Percentiles rank a stretch among this genome's conserved stretches.
Conservation (phyloP, 176 grass and related monocot genomes). For the Rhynchospora tenuis region DNA sequence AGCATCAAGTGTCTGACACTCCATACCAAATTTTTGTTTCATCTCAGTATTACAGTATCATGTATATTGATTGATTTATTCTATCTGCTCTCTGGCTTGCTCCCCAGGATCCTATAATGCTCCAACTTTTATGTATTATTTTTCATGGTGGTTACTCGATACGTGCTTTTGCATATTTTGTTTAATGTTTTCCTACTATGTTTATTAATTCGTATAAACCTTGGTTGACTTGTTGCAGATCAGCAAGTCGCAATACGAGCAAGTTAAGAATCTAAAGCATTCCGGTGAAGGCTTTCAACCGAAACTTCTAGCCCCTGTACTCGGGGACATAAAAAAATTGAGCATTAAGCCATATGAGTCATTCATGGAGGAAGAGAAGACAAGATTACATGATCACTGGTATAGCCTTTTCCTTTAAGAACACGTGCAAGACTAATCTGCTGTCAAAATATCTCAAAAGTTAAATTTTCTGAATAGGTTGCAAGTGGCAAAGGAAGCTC, state of each 20-base stretch:
- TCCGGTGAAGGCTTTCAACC: constrained; percentile 38
- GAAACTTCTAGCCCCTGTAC: constrained; percentile 26
- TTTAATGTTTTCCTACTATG: not conserved
- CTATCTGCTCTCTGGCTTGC: not conserved
- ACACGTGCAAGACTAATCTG: not conserved
- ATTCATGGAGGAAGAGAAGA: constrained; percentile 34
- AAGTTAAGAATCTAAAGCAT: constrained; percentile 39
- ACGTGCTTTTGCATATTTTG: not conserved
- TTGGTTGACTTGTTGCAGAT: constrained; percentile 28
- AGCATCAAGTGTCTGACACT: not conserved
- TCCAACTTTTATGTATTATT: not conserved
- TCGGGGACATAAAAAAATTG: constrained; percentile 43
- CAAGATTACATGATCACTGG: constrained; percentile 33
- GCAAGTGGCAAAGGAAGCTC: constrained; percentile 35
- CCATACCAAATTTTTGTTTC: not conserved
- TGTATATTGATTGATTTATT: not conserved
- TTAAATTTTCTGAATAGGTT: constrained; percentile 27
- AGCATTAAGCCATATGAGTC: constrained; percentile 29
- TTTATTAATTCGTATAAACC: not conserved
- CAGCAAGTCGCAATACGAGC: constrained; percentile 30
- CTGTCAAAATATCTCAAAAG: constrained; percentile 1
- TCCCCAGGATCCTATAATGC: not conserved
- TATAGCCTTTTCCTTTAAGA: not conserved
- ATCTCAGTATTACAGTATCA: not conserved
- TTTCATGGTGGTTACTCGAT: not conserved